phyloP scores from a whole-genome alignment of 176 grass and related monocot species.

The Alloteropsis semialata region DNA sequence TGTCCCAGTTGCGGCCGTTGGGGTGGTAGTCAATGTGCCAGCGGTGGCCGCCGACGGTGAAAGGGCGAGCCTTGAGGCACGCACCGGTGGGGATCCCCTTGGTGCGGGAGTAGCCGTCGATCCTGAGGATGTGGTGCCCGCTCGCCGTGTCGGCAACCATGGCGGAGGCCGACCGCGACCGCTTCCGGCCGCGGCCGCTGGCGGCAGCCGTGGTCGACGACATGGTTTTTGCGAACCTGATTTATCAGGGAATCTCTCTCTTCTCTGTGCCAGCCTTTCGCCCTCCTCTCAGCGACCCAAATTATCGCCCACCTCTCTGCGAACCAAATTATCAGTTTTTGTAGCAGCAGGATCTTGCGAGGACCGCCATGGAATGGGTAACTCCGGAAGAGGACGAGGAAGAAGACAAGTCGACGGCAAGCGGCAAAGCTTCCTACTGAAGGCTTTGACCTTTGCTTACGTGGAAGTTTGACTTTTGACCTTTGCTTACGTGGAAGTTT shows the following conservation, averaged over 20 bases:
- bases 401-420: too few relatives aligned
- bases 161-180: not conserved
- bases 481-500: too few relatives aligned
- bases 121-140: not conserved
- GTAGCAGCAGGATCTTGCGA: too few relatives aligned
- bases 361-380: too few relatives aligned
- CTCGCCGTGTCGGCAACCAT: not conserved
- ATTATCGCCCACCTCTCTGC: too few relatives aligned
- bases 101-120: not conserved
- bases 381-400: too few relatives aligned
- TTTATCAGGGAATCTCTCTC: not conserved
- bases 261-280: too few relatives aligned
- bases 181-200: not conserved
- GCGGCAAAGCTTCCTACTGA: too few relatives aligned
- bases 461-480: too few relatives aligned
- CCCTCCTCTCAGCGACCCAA: too few relatives aligned
- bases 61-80: not conserved
- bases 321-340: too few relatives aligned
- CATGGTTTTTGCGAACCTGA: not conserved
- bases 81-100: not conserved
- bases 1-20: not conserved
- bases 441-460: too few relatives aligned
- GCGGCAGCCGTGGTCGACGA: not conserved
- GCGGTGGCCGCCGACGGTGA: not conserved
- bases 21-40: constrained; percentile 30